Evolutionary conservation across 768 basidiomycete genomes (phyloP), one percentile per base, ranked within the genome.

Genomic region (Russula sp.): DNA sequence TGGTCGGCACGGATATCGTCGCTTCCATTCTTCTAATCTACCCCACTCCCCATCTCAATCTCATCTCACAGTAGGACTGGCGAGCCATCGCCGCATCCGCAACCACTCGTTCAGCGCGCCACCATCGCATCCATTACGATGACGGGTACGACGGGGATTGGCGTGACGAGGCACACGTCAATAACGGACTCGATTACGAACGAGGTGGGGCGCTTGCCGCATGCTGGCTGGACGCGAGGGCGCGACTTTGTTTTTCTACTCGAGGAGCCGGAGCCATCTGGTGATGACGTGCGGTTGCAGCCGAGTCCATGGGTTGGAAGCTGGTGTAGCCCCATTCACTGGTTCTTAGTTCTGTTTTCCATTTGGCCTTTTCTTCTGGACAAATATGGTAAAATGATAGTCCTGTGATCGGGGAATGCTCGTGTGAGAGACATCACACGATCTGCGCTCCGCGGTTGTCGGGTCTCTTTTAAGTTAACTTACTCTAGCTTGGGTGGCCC

Each of bases 151-250:
- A 69, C 72, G 49, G 67, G 70, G 38, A 71, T 73, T 34, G 75
- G 74, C 53, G 73, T 73, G 8, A 75, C 75, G 49, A 76, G 74
- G 20, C 68, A 67, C 44, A 62, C 61, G 26, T 67, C 72, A 2
- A 52, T 71, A 48, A 75, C 75, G 50, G 75, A 76, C 58, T 74
- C 75, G 11, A 63, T 74, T 2, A 75, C 74, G 8, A 75, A 75
- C n/a, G 71, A 70, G 9, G 68, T 72, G 7, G 65, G 72, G 65
- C 75, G 73, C 54, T 64, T 74, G 54, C 68, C 74, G n/a, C 52
- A 60, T 59, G 56, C 63, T 11, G 36, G 62, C 18, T 67, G 66
- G 66, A 64, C 66, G n/a, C n/a, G 68, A 22, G 68, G 68, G 14
- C 59, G 59, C 18, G 65, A 51, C n/a, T 46, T 46, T 46, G 44